phyloP scores from a whole-genome alignment of 768 basidiomycete genomes.

The Sporobolomyces pararoseus region DNA sequence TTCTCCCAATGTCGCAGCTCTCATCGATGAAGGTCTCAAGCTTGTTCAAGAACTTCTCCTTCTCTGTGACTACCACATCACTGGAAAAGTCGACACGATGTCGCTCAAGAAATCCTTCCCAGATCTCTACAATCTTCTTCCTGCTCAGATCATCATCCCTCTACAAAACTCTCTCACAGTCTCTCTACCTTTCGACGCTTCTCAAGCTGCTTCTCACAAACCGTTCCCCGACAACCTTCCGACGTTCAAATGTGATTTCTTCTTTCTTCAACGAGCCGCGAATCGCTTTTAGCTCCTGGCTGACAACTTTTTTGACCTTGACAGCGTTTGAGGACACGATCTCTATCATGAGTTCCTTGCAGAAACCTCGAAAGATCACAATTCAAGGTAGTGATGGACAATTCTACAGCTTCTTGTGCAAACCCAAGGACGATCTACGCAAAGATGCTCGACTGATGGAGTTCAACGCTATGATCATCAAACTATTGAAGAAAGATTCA shows the following conservation, averaged over 20 bases:
- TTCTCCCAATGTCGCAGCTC: neutral
- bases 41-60: slow-evolving; percentile 39
- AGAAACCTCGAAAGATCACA: slow-evolving; percentile 83
- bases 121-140: slow-evolving; percentile 6
- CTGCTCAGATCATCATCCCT: slow-evolving; percentile 68
- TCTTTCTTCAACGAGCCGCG: neutral
- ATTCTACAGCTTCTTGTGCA: slow-evolving; percentile 84
- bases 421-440: slow-evolving; percentile 93
- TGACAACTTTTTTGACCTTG: neutral
- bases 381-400: slow-evolving; percentile 78
- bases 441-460: slow-evolving; percentile 98
- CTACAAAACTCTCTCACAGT: slow-evolving; percentile 88
- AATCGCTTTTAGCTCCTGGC: too few species aligned
- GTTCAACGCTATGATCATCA: slow-evolving; percentile 95
- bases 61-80: slow-evolving; percentile 33
- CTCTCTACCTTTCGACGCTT: slow-evolving; percentile 71
- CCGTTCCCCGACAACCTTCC: slow-evolving; percentile 77
- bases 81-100: slow-evolving; percentile 30
- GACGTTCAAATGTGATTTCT: slow-evolving; percentile 67
- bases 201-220: slow-evolving; percentile 57
- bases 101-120: slow-evolving; percentile 37
- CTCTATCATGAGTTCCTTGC: slow-evolving; percentile 84
- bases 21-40: slow-evolving; percentile 31
- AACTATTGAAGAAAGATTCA: slow-evolving; percentile 84
- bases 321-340: slow-evolving; percentile 72